A percentile compares a stretch with the other conserved stretches of the same genome.
These are phyloP conservation scores for Achaetomiella virescens DNA, from an alignment of 495 filamentous ascomycete species.

Conservation along the genomic window DNA sequence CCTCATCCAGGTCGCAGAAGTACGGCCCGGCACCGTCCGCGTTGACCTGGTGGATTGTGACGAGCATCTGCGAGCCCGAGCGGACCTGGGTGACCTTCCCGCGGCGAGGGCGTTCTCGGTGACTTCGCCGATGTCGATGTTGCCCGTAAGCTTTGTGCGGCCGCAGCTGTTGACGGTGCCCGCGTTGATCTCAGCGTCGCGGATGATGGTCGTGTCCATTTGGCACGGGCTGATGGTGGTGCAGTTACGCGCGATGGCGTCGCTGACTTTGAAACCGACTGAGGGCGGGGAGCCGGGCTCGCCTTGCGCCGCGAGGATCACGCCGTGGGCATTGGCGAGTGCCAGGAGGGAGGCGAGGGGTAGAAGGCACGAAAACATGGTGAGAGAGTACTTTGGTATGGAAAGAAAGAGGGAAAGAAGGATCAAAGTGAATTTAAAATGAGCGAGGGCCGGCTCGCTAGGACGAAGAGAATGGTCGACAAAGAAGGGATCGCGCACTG, in stretches of 20 bases:
- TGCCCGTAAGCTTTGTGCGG: slow-evolving; percentile 44
- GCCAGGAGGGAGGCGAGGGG: slow-evolving; percentile 34
- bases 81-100: slow-evolving; percentile 39
- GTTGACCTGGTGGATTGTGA: slow-evolving; percentile 51
- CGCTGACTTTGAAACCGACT: slow-evolving; percentile 41
- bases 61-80: slow-evolving; percentile 31
- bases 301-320: slow-evolving; percentile 39
- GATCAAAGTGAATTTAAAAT: background rate
- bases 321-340: slow-evolving; percentile 35
- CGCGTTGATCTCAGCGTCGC: slow-evolving; percentile 42
- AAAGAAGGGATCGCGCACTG: background rate
- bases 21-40: slow-evolving; percentile 52
- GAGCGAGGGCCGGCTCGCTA: background rate
- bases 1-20: slow-evolving; percentile 43
- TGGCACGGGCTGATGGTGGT: slow-evolving; percentile 49
- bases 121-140: slow-evolving; percentile 50
- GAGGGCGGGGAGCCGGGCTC: slow-evolving; percentile 32
- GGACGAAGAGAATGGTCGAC: background rate
- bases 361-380: slow-evolving; percentile 7
- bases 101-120: slow-evolving; percentile 45
- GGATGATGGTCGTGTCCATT: slow-evolving; percentile 48
- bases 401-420: background rate
- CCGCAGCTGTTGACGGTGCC: slow-evolving; percentile 46
- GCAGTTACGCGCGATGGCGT: slow-evolving; percentile 41
- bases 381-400: background rate